A percentile compares a stretch with the other conserved stretches of the same genome.
Conservation (phyloP, 805 yeast species). For the Maudiozyma serrabonitensis region DNA sequence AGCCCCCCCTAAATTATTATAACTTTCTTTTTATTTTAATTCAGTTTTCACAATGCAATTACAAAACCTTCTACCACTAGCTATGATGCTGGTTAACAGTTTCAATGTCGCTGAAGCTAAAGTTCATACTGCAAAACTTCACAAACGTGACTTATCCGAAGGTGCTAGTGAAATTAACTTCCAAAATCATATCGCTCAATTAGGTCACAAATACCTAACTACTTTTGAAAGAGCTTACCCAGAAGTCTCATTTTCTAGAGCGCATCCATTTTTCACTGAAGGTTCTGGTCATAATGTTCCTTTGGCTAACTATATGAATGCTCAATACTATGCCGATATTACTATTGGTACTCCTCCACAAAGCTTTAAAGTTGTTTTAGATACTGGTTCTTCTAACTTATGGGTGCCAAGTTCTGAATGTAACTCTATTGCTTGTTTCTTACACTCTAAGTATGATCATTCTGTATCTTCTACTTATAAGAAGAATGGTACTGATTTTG, state of each 20-base stretch:
- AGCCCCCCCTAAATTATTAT: no score
- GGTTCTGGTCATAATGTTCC: constrained; percentile 61
- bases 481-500: constrained; percentile 77
- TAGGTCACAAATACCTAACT: constrained; percentile 53
- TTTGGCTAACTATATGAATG: constrained; percentile 85
- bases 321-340: constrained; percentile 92
- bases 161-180: constrained; percentile 44
- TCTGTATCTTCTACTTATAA: constrained; percentile 72
- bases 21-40: no score
- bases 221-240: constrained; percentile 39
- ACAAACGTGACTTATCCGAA: constrained; percentile 40
- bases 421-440: constrained; percentile 87
- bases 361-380: constrained; percentile 84
- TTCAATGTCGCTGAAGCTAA: constrained; percentile 36
- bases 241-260: constrained; percentile 27
- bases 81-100: constrained; percentile 18
- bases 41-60: constrained; percentile 12
- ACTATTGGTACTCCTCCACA: constrained; percentile 90
- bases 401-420: constrained; percentile 94
- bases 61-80: constrained; percentile 22
- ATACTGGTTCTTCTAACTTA: constrained; percentile 92
- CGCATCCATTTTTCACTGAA: constrained; percentile 13
- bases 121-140: constrained; percentile 45
- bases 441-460: constrained; percentile 87
- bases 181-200: constrained; percentile 43